phyloP scores from a whole-genome alignment of 768 basidiomycete genomes.

The Lentinus brumalis region DNA sequence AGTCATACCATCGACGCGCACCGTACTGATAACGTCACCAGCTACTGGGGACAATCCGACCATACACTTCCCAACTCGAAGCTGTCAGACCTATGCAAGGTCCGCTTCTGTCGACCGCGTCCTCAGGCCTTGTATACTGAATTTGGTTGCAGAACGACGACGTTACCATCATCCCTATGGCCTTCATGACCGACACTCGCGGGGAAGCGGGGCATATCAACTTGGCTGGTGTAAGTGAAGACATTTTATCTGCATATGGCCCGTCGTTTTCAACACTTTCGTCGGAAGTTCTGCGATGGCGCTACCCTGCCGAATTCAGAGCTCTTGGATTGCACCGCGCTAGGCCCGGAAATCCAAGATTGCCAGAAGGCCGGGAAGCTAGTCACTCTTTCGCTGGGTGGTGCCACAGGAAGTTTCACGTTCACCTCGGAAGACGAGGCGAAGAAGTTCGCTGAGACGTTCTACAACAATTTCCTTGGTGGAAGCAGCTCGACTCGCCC shows the following conservation, averaged over 20 bases:
- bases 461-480: slow-evolving; percentile 75
- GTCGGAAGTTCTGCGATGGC: too few relatives aligned
- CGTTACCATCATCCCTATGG: slow-evolving; percentile 60
- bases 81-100: too few relatives aligned
- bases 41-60: slow-evolving; percentile 51
- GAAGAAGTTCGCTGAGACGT: slow-evolving; percentile 57
- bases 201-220: too few relatives aligned
- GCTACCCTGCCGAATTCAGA: slow-evolving; percentile 33
- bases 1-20: too few relatives aligned
- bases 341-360: slow-evolving; percentile 60
- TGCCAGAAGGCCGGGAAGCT: slow-evolving; percentile 54
- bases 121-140: too few relatives aligned
- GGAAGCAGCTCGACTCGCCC: slow-evolving; percentile 62
- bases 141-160: slow-evolving; percentile 45
- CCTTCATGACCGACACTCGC: slow-evolving; percentile 45
- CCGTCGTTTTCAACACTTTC: too few relatives aligned
- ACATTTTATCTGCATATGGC: too few relatives aligned
- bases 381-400: slow-evolving; percentile 40
- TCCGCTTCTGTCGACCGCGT: too few relatives aligned
- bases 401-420: slow-evolving; percentile 60
- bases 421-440: slow-evolving; percentile 63
- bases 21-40: slow-evolving; percentile 12
- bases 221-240: too few relatives aligned
- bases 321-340: slow-evolving; percentile 59
- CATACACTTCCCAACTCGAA: too few relatives aligned